Evolutionary conservation across 2,329 filamentous ascomycete species (phyloP).

Genomic region (Neofusicoccum umdonicola): DNA sequence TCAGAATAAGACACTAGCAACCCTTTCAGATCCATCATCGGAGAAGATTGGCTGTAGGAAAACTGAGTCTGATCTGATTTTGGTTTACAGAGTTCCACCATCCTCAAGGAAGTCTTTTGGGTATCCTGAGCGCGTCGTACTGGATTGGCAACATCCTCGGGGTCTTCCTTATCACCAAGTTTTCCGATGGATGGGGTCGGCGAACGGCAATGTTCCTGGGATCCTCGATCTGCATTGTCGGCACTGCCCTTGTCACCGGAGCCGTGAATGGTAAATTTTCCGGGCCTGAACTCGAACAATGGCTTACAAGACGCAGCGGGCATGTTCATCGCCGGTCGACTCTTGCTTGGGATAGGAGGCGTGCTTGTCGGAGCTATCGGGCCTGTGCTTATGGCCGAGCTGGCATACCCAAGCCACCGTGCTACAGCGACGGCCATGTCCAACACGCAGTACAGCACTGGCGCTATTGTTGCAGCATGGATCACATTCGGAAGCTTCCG

Average conservation of each 20-base stretch:
- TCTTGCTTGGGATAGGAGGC: slow-evolving; percentile 2
- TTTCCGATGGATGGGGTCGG: slow-evolving; percentile 10
- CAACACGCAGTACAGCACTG: slow-evolving; percentile 20
- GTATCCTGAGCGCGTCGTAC: slow-evolving; percentile 13
- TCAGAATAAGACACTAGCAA: no score
- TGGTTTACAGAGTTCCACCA: slow-evolving; percentile 1
- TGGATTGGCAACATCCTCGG: slow-evolving; percentile 16
- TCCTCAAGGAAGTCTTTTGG: slow-evolving; percentile 3
- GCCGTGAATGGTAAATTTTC: background rate
- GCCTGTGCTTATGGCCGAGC: slow-evolving; percentile 13
- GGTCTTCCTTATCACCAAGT: slow-evolving; percentile 1
- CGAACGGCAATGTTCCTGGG: slow-evolving; percentile 10
- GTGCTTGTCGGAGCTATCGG: slow-evolving; percentile 11
- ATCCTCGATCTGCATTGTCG: slow-evolving; percentile 5
- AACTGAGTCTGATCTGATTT: background rate
- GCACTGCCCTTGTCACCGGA: background rate
- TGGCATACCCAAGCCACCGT: slow-evolving; percentile 11
- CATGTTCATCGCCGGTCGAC: slow-evolving; percentile 11
- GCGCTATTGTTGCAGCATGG: slow-evolving; percentile 47
- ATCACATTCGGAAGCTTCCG: slow-evolving; percentile 45
- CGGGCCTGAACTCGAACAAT: no score
- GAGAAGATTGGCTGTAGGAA: no score
- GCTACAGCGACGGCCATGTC: slow-evolving; percentile 11
- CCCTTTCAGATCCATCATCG: no score
- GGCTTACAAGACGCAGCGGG: background rate